Evolutionary conservation across 139 green algal genomes (phyloP).

Genomic region (Chlamydomonas sp.): DNA sequence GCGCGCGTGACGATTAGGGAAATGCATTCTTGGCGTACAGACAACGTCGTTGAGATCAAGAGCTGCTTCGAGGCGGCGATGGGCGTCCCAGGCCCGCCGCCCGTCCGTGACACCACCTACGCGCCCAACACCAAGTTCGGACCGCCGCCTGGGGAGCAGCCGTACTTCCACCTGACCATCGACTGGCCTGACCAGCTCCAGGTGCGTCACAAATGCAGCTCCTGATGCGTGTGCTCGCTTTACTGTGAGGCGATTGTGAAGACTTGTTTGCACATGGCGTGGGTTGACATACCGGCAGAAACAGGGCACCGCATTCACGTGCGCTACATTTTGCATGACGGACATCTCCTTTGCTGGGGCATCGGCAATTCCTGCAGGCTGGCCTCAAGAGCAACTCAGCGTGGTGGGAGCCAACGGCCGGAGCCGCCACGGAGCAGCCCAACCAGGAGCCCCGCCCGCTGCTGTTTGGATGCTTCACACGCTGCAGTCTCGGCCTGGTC

Average conservation of each 20-base stretch:
- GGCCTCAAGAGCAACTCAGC: slow-evolving; percentile 26
- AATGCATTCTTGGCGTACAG: background rate
- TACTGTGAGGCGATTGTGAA: background rate
- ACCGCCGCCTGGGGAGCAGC: slow-evolving; percentile 5
- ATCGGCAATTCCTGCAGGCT: slow-evolving; percentile 5
- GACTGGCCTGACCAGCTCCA: slow-evolving; percentile 31
- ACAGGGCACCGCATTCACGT: background rate
- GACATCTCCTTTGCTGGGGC: background rate
- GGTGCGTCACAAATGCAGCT: background rate
- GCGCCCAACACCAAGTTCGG: slow-evolving; percentile 1
- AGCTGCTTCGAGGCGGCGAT: slow-evolving; percentile 19
- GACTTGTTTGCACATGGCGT: background rate
- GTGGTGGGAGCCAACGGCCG: slow-evolving; percentile 29
- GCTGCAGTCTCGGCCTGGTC: slow-evolving; percentile 28
- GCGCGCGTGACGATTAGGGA: too few relatives aligned
- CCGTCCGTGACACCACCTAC: slow-evolving; percentile 18
- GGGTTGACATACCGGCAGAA: too few relatives aligned
- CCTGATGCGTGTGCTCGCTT: too few relatives aligned
- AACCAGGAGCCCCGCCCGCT: too few relatives aligned
- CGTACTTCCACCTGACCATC: slow-evolving; percentile 50
- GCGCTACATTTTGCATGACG: background rate
- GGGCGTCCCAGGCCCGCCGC: too few relatives aligned
- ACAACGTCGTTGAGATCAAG: slow-evolving; percentile 16
- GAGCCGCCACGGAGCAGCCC: background rate
- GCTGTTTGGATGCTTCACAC: background rate